Evolutionary conservation across 495 filamentous ascomycete genomes (phyloP).

Genomic region (Xylaria intraflava): DNA sequence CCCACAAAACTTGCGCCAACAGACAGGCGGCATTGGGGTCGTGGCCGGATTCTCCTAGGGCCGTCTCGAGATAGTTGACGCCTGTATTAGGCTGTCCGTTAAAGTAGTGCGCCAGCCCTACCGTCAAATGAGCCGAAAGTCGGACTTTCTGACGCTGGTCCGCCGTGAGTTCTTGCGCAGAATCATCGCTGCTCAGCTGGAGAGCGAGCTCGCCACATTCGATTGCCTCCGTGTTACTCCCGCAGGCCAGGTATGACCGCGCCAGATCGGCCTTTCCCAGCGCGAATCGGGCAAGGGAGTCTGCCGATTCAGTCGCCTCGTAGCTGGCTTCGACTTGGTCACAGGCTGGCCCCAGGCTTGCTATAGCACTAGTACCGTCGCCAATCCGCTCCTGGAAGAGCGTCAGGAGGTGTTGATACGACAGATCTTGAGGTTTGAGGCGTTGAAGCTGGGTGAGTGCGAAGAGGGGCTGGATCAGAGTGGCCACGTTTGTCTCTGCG

Average conservation of each 20-base stretch:
- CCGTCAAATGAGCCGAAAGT: slow-evolving; percentile 78
- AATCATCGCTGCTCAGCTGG: slow-evolving; percentile 59
- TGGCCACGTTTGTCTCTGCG: slow-evolving; percentile 51
- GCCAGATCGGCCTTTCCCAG: slow-evolving; percentile 85
- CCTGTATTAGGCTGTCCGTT: slow-evolving; percentile 54
- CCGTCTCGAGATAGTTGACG: slow-evolving; percentile 72
- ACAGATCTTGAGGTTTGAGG: slow-evolving; percentile 59
- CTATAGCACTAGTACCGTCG: slow-evolving; percentile 57
- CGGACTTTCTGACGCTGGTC: slow-evolving; percentile 57
- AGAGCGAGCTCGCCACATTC: slow-evolving; percentile 69
- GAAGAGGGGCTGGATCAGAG: slow-evolving; percentile 66
- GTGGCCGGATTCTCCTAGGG: slow-evolving; percentile 68
- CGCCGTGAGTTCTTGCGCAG: slow-evolving; percentile 43
- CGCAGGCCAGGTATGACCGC: slow-evolving; percentile 63
- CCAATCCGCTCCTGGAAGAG: slow-evolving; percentile 74
- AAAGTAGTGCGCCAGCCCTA: slow-evolving; percentile 76
- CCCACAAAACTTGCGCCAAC: slow-evolving; percentile 87
- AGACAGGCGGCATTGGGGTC: slow-evolving; percentile 84
- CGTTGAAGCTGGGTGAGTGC: slow-evolving; percentile 72
- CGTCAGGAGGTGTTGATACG: slow-evolving; percentile 69
- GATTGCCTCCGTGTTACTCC: slow-evolving; percentile 56
- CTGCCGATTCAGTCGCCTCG: slow-evolving; percentile 69
- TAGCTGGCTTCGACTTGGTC: slow-evolving; percentile 67
- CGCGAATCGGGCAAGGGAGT: slow-evolving; percentile 66
- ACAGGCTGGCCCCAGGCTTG: slow-evolving; percentile 59